A percentile compares a stretch with the other conserved stretches of the same genome.
phyloP scores from a whole-genome alignment of 805 yeast species.

The Candida glaebosa region DNA sequence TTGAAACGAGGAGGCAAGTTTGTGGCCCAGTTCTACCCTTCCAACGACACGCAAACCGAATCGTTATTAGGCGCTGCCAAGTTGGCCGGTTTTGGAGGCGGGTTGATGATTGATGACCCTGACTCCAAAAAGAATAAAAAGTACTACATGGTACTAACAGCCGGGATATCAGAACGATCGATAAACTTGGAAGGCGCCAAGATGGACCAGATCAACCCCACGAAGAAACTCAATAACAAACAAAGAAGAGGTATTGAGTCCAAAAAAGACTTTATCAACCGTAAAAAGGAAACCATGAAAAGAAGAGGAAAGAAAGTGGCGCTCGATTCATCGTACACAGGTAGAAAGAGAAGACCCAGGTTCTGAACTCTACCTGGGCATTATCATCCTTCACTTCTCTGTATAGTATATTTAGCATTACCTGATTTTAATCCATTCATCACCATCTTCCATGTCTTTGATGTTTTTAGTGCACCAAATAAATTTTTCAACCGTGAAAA shows the following conservation, averaged over 20 bases:
- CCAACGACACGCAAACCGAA: conserved; percentile 80
- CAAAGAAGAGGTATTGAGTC: conserved; percentile 56
- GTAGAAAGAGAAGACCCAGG: conserved; percentile 56
- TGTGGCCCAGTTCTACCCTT: conserved; percentile 95
- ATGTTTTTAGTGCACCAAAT: background rate
- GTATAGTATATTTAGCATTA: background rate
- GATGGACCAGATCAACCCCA: conserved; percentile 59
- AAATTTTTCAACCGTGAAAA: background rate
- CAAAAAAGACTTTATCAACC: conserved; percentile 71
- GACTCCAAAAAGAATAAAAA: conserved; percentile 90
- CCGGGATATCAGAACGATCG: conserved; percentile 73
- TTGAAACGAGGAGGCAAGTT: conserved; percentile 94
- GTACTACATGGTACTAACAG: conserved; percentile 83
- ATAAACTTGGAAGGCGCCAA: conserved; percentile 77
- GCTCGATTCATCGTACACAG: conserved; percentile 85
- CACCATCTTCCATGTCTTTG: background rate
- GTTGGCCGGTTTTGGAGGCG: conserved; percentile 94
- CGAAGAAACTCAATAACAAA: conserved; percentile 38
- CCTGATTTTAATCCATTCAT: background rate
- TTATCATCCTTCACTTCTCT: background rate
- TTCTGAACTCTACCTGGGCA: conserved; percentile 19
- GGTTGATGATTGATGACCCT: conserved; percentile 89
- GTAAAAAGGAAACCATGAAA: conserved; percentile 92
- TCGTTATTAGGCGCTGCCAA: conserved; percentile 81
- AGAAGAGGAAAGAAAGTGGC: conserved; percentile 90